Evolutionary conservation across 2,329 filamentous ascomycete genomes (phyloP), one percentile per base, ranked within the genome.

Genomic region (Raffaelea ambrosiae): DNA sequence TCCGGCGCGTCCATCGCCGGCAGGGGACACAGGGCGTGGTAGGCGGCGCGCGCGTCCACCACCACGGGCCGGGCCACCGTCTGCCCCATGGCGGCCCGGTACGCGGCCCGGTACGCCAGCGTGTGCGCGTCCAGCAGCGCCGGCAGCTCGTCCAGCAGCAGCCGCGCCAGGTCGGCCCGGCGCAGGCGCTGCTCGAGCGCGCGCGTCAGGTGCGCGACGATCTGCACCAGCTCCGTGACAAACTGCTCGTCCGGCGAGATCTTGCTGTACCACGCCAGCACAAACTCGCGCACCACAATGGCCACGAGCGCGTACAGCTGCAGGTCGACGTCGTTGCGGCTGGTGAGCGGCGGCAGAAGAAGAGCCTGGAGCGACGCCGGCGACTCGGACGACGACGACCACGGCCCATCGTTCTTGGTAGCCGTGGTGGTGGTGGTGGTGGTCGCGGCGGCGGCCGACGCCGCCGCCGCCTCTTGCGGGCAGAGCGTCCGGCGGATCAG

Each of bases 261-360:
- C 64, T 84, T 91, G 54, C 74, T 76, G 70, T 98, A 98, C 93
- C 93, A 98, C 29, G 81, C 82, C 63, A 93, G 84, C 35, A 98
- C 86, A 63, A 89, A 95, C 54, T 96, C 89, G 59, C 86, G 83
- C 58, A 96, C 74, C 52, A 97, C 81, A 50, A 97, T 85, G 46
- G 93, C 86, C 51, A 98, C 82, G 51, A 97, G 78, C 23, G 88
- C 91, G 63, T 97, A 98, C 4, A 98, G 76, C 67, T 98, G 86
- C 48, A 94, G 70, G 64, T 98, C 93, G 51, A 97, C 81, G 57
- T 94, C 88, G 64, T 95, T 95, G 45, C 88, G 89, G 69, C 89
- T 95, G 43, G 91, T 97, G 59, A 98, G 73, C 36, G 90, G 89
- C 50, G 91, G 93, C 41, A n/a, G 26, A 29, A 98, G 72, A 40